Evolutionary conservation across 441 rosid genomes (phyloP), one percentile per base, ranked within the genome.

Genomic region (Adansonia rubrostipa): DNA sequence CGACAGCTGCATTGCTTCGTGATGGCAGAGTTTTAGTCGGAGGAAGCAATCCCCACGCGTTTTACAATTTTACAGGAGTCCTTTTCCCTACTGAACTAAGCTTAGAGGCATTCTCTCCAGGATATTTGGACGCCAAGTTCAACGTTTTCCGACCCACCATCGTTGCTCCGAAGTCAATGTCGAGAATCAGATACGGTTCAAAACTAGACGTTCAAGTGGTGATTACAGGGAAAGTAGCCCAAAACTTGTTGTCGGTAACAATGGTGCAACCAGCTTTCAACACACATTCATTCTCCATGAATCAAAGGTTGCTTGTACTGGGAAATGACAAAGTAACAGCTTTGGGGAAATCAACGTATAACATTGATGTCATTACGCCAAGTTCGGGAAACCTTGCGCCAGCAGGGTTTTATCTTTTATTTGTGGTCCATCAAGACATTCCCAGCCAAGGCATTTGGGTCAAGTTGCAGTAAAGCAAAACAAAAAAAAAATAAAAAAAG

Each of bases 391-490:
- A 75, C 61, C 78, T 88, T 42, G 94, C 94, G 6, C 92, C 94
- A 1, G 48, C 87, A 6, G 94, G 94, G 19, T 89, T 82, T 75
- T 91, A 91, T 76, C 79, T 89, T 71, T 72, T 88, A 19, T 89
- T 85, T 11, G 89, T 89, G 20, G 88, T 89, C 7, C 89, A 91
- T 75, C 90, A 80, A 78, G 84, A 73, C 57, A 75, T 86, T 77
- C 94, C 94, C 0, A 87, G 92, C 73, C 81, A 84, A 72, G 94
- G 88, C 70, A 80, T 91, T 79, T 91, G 94, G 94, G 68, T 86
- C 36, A 78, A 80, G 9, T 22, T 89, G n/a, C 62, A 75, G 57
- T 81, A 73, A 81, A 45, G 8, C 13, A 14, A 28, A 14, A n/a
- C 3, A 5, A 36, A 36, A 36, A 36, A 4, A 36, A 36, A 28